A percentile compares a stretch with the other conserved stretches of the same genome.
phyloP scores from a whole-genome alignment of 2,329 filamentous ascomycete species.

The Claviceps sp. region DNA sequence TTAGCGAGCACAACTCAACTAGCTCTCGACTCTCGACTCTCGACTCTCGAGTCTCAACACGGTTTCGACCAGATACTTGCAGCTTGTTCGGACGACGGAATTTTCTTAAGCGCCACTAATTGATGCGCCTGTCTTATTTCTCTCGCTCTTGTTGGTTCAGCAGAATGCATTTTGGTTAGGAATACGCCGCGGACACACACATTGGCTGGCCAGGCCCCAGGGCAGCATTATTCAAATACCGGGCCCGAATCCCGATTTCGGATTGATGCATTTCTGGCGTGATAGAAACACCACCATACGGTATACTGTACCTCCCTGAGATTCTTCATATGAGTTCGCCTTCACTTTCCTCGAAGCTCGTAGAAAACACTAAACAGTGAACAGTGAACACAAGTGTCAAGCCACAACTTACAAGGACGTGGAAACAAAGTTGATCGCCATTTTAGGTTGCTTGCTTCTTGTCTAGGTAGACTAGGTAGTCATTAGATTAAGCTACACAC shows the following conservation, averaged over 20 bases:
- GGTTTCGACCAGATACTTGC: background rate
- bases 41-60: background rate
- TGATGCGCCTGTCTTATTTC: background rate
- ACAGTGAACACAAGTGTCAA: background rate
- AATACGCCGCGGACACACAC: background rate
- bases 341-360: background rate
- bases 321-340: background rate
- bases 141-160: background rate
- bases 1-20: background rate
- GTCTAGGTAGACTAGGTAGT: too few relatives aligned
- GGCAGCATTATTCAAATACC: background rate
- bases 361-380: too few relatives aligned
- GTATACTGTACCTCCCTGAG: background rate
- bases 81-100: background rate
- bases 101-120: background rate
- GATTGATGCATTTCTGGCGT: background rate
- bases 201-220: background rate
- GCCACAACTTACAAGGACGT: background rate
- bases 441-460: too few relatives aligned
- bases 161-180: background rate
- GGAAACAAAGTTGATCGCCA: too few relatives aligned
- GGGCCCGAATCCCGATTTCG: background rate
- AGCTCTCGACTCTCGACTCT: too few relatives aligned
- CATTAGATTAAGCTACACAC: too few relatives aligned
- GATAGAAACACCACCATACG: background rate